Evolutionary conservation across 495 filamentous ascomycete genomes (phyloP), one percentile per base, ranked within the genome.

Genomic region (Terfezia claveryi): DNA sequence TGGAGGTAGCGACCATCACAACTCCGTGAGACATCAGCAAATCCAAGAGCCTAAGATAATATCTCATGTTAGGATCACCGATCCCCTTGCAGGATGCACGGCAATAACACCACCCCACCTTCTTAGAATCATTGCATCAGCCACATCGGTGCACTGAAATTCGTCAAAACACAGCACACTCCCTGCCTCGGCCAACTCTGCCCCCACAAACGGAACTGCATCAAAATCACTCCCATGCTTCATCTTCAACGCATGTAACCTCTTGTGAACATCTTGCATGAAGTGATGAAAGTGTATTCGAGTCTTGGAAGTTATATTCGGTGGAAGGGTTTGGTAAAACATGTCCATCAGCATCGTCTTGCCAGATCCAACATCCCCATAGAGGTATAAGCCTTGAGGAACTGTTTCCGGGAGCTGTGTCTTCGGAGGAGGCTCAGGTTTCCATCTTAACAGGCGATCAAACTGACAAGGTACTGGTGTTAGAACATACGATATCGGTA

Each of bases 271-370:
- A 69, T 93, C 85, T 69, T 98, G 91, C 89, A 98, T 98, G 73
- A 96, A 98, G 67, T 92, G 93, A 71, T 96, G 87, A 70, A 98
- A 98, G 71, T 98, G 91, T 60, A 96, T 94, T 14, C 91, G 76
- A n/a, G 82, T 92, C 73, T 93, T 95, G 44, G 78, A 76, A 55
- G 70, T 75, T 58, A 98, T 86, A 61, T 83, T 80, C 12, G 71
- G 62, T 5, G 91, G 91, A 53, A 99, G 70, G 1, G 89, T 94
- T 54, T 96, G 87, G 70, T 87, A 95, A 69, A 99, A 96, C 62
- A 99, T 73, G 64, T 99, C 92, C 91, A 99, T 96, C 59, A 99
- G 72, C 92, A 99, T 99, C 1, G 92, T 96, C 74, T 99, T 99
- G 49, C 92, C 92, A 63, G 86, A 89, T 23, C 92, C 92, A 10